Conservation (phyloP, 2,329 filamentous ascomycete genomes). For the Huntiella bhutanensis region DNA sequence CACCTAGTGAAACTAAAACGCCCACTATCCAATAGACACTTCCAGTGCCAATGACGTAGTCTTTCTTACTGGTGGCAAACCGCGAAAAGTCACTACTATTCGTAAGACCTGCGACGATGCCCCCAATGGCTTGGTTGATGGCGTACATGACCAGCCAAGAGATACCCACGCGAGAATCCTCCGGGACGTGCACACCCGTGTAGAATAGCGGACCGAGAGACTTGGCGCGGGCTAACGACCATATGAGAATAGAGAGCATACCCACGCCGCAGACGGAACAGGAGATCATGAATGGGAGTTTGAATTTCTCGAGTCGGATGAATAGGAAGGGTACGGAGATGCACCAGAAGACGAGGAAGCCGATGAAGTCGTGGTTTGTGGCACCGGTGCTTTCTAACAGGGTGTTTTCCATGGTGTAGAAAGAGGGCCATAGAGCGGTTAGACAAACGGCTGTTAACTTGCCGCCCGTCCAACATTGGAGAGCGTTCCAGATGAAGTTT, state of each 20-base stretch:
- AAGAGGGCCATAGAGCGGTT: constrained; percentile 27
- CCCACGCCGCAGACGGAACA: constrained; percentile 24
- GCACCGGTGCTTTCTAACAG: constrained; percentile 22
- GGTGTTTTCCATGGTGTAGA: constrained; percentile 25
- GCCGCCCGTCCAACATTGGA: constrained; percentile 20
- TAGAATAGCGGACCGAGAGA: constrained; percentile 26
- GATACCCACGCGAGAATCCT: constrained; percentile 12
- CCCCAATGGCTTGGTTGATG: constrained; percentile 17
- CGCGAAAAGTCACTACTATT: constrained; percentile 18
- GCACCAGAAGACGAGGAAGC: constrained; percentile 32
- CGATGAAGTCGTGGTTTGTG: constrained; percentile 26
- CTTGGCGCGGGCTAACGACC: constrained; percentile 24
- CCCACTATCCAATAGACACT: constrained; percentile 16
- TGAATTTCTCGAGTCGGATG: constrained; percentile 30
- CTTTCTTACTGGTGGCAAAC: constrained; percentile 14
- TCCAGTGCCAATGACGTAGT: constrained; percentile 15
- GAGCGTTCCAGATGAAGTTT: constrained; percentile 31
- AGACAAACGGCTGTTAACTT: constrained; percentile 19
- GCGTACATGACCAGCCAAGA: constrained; percentile 18
- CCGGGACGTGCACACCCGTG: constrained; percentile 13
- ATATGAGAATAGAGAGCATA: constrained; percentile 30
- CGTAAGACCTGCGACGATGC: constrained; percentile 16
- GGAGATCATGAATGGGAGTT: constrained; percentile 25
- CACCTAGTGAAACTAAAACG: constrained; percentile 15
- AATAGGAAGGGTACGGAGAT: constrained; percentile 29